A percentile compares a stretch with the other conserved stretches of the same genome.
Conservation (phyloP, 108 stramenopile species). For the Nitzschia sp. region DNA sequence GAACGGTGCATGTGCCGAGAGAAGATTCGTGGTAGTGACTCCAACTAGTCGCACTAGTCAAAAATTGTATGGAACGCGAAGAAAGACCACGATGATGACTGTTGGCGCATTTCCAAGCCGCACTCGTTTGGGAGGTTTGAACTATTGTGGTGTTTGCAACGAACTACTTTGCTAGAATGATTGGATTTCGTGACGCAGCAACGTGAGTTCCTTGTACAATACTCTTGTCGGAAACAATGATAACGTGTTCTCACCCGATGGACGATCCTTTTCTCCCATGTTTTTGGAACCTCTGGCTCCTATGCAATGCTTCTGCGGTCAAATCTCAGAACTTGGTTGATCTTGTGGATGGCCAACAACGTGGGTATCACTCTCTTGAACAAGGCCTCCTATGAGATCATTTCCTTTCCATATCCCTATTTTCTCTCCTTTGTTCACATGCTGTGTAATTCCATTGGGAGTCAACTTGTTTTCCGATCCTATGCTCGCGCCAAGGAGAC, state of each 20-base stretch:
- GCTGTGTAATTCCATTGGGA: conserved; percentile 68
- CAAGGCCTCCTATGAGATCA: conserved; percentile 78
- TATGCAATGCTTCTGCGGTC: not conserved
- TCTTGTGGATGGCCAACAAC: conserved; percentile 79
- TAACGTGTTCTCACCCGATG: not conserved
- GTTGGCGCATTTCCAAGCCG: no score
- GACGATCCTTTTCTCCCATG: not conserved
- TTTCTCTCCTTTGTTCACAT: conserved; percentile 84
- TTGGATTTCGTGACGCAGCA: conserved; percentile 23
- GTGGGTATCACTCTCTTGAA: conserved; percentile 83
- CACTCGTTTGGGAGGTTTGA: no score
- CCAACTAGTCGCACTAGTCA: no score
- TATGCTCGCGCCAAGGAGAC: conserved; percentile 15
- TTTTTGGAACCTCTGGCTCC: not conserved
- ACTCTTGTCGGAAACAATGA: not conserved
- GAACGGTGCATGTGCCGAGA: no score
- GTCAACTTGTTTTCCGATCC: conserved; percentile 48
- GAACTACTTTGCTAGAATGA: not conserved
- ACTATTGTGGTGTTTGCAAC: no score
- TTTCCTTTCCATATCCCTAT: conserved; percentile 87
- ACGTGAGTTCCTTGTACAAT: conserved; percentile 5
- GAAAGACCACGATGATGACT: no score
- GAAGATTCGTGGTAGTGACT: no score
- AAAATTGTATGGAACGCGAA: no score
- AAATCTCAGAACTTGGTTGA: conserved; percentile 46